phyloP scores from a whole-genome alignment of 2,329 filamentous ascomycete species.

The Verticillium dahliae region DNA sequence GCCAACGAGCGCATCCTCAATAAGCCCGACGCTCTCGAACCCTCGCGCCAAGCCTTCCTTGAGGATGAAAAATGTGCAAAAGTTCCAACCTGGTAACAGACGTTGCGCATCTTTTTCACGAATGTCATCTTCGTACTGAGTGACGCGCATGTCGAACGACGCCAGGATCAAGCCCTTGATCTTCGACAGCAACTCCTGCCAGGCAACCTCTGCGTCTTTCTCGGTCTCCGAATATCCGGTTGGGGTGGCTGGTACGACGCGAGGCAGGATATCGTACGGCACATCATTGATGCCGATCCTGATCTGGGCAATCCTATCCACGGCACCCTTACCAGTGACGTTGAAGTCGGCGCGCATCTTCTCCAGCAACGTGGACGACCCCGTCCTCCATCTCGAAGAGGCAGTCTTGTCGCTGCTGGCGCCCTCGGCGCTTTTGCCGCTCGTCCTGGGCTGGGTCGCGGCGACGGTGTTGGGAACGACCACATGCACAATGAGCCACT shows the following conservation, averaged over 20 bases:
- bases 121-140: constrained; percentile 95
- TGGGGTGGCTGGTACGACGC: constrained; percentile 56
- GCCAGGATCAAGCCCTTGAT: constrained; percentile 80
- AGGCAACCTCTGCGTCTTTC: constrained; percentile 74
- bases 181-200: constrained; percentile 78
- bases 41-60: constrained; percentile 92
- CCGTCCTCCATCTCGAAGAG: constrained; percentile 69
- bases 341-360: constrained; percentile 91
- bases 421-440: constrained; percentile 45
- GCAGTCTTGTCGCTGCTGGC: constrained; percentile 57
- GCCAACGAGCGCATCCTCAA: constrained; percentile 89
- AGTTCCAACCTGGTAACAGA: constrained; percentile 91
- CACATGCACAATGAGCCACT: constrained; percentile 92
- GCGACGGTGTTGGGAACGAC: constrained; percentile 81
- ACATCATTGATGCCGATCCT: constrained; percentile 67
- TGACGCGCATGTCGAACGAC: constrained; percentile 85
- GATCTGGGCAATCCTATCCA: constrained; percentile 80
- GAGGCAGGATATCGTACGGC: constrained; percentile 56
- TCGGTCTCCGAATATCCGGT: constrained; percentile 63
- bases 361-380: constrained; percentile 78
- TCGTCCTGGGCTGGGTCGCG: constrained; percentile 67
- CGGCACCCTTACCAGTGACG: constrained; percentile 61
- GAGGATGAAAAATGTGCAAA: constrained; percentile 97
- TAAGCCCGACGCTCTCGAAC: constrained; percentile 91
- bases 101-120: constrained; percentile 87